phyloP scores from a whole-genome alignment of 768 basidiomycete genomes.

The Hygrophoropsis aurantiaca region DNA sequence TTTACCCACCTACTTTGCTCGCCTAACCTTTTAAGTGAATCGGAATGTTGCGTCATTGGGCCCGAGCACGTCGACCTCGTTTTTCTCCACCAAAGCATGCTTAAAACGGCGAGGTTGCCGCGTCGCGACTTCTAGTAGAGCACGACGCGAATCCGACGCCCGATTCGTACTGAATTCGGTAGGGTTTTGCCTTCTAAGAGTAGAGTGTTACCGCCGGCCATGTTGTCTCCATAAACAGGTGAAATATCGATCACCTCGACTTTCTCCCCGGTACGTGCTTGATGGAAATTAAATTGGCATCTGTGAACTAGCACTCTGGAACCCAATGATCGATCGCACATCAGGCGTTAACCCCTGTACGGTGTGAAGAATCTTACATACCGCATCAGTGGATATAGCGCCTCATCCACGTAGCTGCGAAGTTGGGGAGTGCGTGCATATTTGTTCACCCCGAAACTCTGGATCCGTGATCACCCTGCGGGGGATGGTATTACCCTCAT shows the following conservation, averaged over 20 bases:
- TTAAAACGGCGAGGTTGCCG: slow-evolving; percentile 37
- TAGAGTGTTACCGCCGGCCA: slow-evolving; percentile 6
- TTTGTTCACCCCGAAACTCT: slow-evolving; percentile 20
- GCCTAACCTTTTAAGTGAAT: slow-evolving; percentile 28
- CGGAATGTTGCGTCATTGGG: slow-evolving; percentile 26
- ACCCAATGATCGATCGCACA: too few species aligned
- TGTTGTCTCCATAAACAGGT: slow-evolving; percentile 7
- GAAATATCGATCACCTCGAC: slow-evolving; percentile 2
- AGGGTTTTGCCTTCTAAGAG: slow-evolving; percentile 12
- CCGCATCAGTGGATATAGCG: too few species aligned
- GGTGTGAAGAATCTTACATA: not conserved
- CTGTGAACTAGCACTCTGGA: too few species aligned
- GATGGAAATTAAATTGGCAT: too few species aligned
- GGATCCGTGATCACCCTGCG: slow-evolving; percentile 23
- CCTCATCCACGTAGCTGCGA: too few species aligned
- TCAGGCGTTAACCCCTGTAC: not conserved
- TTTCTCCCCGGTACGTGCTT: too few species aligned
- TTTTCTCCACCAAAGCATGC: slow-evolving; percentile 29
- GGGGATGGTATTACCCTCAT: slow-evolving; percentile 4
- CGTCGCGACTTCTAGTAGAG: slow-evolving; percentile 11
- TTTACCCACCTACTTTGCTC: not conserved
- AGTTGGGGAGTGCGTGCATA: too few species aligned
- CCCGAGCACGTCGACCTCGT: slow-evolving; percentile 40
- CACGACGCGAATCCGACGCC: slow-evolving; percentile 3
- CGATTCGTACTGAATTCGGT: not conserved